Conservation (phyloP, 1,284 basidiomycete species). For the Phellinidium pouzarii region DNA sequence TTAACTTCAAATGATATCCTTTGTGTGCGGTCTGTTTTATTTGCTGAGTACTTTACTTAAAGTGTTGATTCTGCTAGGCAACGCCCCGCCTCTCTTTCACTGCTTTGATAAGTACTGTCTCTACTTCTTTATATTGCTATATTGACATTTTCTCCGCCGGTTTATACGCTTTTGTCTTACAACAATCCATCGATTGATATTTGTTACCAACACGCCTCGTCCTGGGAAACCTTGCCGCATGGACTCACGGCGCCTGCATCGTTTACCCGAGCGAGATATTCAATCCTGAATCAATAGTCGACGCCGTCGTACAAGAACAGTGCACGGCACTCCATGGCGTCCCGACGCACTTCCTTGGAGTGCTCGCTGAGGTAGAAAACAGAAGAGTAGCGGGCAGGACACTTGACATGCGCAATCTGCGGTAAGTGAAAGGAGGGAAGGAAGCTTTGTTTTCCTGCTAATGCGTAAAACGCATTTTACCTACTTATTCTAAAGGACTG, state of each 20-base stretch:
- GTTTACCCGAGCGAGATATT: conserved; percentile 70
- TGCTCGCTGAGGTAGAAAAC: conserved; percentile 59
- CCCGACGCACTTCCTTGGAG: conserved; percentile 76
- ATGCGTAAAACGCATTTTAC: neutral
- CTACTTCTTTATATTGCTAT: neutral
- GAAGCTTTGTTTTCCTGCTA: neutral
- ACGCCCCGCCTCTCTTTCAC: conserved; percentile 76
- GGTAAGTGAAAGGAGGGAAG: conserved; percentile 33
- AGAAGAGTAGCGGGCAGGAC: conserved; percentile 39
- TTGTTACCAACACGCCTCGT: conserved; percentile 52
- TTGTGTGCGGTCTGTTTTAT: conserved; percentile 39
- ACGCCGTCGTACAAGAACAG: conserved; percentile 56
- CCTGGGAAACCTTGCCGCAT: conserved; percentile 75
- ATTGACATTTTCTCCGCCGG: neutral
- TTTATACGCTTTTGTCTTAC: no score
- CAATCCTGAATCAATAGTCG: conserved; percentile 56
- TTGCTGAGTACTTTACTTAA: neutral
- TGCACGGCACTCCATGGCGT: conserved; percentile 81
- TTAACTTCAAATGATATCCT: conserved; percentile 58
- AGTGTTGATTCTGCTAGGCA: conserved; percentile 39
- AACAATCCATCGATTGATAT: conserved; percentile 12
- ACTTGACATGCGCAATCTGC: conserved; percentile 43
- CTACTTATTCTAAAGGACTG: conserved; percentile 44
- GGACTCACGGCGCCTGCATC: conserved; percentile 66
- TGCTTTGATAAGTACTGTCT: conserved; percentile 71